These are phyloP conservation scores for Fraxinus platypoda DNA, from an alignment of 305 asterid species.

Conservation along the genomic window DNA sequence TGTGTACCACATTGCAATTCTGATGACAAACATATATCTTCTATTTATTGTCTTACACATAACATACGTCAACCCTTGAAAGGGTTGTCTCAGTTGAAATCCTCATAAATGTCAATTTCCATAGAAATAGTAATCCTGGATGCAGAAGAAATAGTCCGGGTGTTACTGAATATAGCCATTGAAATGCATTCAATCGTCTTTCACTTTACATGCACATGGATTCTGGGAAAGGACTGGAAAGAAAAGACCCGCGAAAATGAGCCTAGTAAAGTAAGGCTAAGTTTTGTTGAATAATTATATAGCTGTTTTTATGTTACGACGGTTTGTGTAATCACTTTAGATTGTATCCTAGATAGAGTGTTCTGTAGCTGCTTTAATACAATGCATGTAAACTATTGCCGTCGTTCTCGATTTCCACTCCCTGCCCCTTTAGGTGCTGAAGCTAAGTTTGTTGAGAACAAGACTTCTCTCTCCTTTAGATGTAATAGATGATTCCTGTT, in stretches of 20 bases:
- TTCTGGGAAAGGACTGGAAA: background rate
- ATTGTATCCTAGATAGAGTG: background rate
- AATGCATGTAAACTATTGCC: background rate
- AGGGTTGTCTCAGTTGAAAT: background rate
- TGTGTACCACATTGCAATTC: background rate
- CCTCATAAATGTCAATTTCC: background rate
- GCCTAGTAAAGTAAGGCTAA: background rate
- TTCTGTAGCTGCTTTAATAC: background rate
- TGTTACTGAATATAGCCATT: background rate
- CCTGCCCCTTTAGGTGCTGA: background rate
- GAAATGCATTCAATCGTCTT: background rate
- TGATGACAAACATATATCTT: background rate
- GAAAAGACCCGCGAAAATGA: background rate
- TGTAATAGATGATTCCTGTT: conserved; percentile 2
- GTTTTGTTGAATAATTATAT: background rate
- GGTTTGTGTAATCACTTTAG: background rate
- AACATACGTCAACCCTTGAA: background rate
- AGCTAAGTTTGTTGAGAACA: background rate
- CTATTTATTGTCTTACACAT: background rate
- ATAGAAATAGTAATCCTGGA: background rate
- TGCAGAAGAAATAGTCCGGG: background rate
- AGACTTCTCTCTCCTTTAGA: background rate
- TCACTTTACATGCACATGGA: background rate
- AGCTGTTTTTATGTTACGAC: background rate
- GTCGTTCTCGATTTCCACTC: background rate